These are phyloP conservation scores for Solanum chilense DNA, from an alignment of 257 asterid species.

Conservation along the genomic window DNA sequence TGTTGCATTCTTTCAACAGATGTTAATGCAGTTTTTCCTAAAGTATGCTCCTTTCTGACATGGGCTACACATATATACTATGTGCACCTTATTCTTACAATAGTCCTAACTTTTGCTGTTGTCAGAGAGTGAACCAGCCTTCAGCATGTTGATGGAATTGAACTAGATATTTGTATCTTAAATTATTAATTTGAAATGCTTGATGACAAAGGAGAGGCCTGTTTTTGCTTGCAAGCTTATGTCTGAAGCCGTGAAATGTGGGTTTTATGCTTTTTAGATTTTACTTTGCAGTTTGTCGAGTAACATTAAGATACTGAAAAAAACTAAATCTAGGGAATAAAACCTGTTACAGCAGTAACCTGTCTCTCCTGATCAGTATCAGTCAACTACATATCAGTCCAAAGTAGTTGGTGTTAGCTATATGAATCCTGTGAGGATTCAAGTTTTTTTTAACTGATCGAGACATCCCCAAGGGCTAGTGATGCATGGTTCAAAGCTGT, in stretches of 20 bases:
- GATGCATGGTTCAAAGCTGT: not conserved
- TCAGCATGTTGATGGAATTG: not conserved
- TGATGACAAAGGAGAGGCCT: not conserved
- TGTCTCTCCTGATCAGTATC: not conserved
- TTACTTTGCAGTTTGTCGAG: not conserved
- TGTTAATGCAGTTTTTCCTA: not conserved
- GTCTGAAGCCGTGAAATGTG: not conserved
- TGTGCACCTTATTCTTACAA: not conserved
- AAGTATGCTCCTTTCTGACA: not conserved
- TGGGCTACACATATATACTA: not conserved
- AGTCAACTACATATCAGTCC: not conserved
- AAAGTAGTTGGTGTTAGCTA: not conserved
- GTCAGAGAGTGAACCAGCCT: not conserved
- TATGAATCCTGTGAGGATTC: not conserved
- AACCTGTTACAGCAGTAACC: not conserved
- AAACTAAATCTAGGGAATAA: not conserved
- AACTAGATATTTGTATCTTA: not conserved
- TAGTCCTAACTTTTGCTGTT: not conserved
- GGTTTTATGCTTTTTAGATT: not conserved
- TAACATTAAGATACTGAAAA: not conserved
- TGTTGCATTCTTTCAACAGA: conserved; percentile 2
- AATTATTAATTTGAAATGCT: not conserved
- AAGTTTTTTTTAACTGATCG: not conserved
- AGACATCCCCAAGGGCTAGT: not conserved
- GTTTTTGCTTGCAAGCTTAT: not conserved